A percentile compares a stretch with the other conserved stretches of the same genome.
Conservation (phyloP, 805 yeast species). For the Kuraishia floccosa region DNA sequence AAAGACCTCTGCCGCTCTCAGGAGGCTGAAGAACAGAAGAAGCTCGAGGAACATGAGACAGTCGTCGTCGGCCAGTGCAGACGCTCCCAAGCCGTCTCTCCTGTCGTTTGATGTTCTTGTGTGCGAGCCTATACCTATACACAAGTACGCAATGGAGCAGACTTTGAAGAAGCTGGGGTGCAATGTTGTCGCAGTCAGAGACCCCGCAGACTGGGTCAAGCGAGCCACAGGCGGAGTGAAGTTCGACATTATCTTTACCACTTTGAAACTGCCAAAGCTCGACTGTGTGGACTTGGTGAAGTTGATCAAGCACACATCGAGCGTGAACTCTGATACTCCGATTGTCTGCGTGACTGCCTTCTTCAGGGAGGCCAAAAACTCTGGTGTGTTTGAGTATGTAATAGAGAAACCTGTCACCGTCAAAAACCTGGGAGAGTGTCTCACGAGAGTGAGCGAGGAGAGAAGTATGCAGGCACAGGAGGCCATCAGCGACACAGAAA, state of each 20-base stretch:
- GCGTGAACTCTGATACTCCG: constrained; percentile 69
- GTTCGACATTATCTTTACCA: constrained; percentile 77
- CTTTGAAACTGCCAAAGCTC: constrained; percentile 53
- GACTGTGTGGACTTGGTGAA: constrained; percentile 71
- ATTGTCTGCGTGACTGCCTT: constrained; percentile 66
- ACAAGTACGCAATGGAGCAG: constrained; percentile 54
- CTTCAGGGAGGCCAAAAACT: constrained; percentile 49
- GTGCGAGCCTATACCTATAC: constrained; percentile 82
- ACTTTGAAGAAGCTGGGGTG: constrained; percentile 65
- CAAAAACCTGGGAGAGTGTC: constrained; percentile 17
- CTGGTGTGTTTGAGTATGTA: constrained; percentile 52
- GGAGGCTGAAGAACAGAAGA: constrained; percentile 46
- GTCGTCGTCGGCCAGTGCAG: constrained; percentile 14
- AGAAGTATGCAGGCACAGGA: constrained; percentile 12
- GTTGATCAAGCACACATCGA: constrained; percentile 62
- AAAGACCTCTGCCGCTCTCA: constrained; percentile 33
- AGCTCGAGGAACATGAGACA: constrained; percentile 27
- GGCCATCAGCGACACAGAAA: constrained; percentile 20
- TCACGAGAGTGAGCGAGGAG: constrained; percentile 13
- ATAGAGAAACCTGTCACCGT: constrained; percentile 59
- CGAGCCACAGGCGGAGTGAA: constrained; percentile 74
- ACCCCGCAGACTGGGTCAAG: constrained; percentile 76
- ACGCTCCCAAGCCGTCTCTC: constrained; percentile 6
- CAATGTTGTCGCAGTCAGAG: constrained; percentile 62
- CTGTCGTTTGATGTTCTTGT: constrained; percentile 51